phyloP scores from a whole-genome alignment of 768 basidiomycete species.

The Galerina marginata region DNA sequence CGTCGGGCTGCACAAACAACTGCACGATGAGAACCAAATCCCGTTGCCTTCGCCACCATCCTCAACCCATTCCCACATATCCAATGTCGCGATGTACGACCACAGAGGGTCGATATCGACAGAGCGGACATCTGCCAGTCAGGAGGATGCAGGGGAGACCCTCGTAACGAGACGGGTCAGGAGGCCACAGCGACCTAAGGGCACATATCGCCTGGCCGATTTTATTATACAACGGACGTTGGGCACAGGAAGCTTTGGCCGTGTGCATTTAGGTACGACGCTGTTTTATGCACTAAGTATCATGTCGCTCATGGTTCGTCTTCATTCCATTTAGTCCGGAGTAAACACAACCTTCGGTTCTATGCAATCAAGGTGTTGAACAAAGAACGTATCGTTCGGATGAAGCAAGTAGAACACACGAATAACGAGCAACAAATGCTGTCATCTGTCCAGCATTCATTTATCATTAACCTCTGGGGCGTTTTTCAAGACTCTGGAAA shows the following conservation, averaged over 20 bases:
- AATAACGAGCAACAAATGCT: slow-evolving; percentile 94
- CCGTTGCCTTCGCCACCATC: slow-evolving; percentile 35
- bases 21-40: slow-evolving; percentile 25
- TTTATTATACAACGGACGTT: slow-evolving; percentile 83
- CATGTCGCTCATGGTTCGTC: slow-evolving; percentile 10
- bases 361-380: slow-evolving; percentile 95
- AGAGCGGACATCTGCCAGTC: slow-evolving; percentile 58
- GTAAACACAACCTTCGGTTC: slow-evolving; percentile 93
- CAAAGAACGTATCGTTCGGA: slow-evolving; percentile 89
- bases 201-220: slow-evolving; percentile 73
- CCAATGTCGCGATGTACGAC: slow-evolving; percentile 45
- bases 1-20: slow-evolving; percentile 35
- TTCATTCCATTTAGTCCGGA: slow-evolving; percentile 62
- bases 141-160: slow-evolving; percentile 25
- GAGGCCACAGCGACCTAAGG: slow-evolving; percentile 52
- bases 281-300: background rate
- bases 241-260: slow-evolving; percentile 96
- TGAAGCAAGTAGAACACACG: slow-evolving; percentile 97
- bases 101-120: slow-evolving; percentile 74
- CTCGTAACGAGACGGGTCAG: slow-evolving; percentile 20
- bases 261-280: slow-evolving; percentile 83
- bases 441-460: slow-evolving; percentile 83
- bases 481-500: slow-evolving; percentile 91
- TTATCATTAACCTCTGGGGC: slow-evolving; percentile 97
- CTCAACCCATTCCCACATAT: slow-evolving; percentile 35